phyloP scores from a whole-genome alignment of 495 filamentous ascomycete genomes.

The Hypoxylon fragiforme region DNA sequence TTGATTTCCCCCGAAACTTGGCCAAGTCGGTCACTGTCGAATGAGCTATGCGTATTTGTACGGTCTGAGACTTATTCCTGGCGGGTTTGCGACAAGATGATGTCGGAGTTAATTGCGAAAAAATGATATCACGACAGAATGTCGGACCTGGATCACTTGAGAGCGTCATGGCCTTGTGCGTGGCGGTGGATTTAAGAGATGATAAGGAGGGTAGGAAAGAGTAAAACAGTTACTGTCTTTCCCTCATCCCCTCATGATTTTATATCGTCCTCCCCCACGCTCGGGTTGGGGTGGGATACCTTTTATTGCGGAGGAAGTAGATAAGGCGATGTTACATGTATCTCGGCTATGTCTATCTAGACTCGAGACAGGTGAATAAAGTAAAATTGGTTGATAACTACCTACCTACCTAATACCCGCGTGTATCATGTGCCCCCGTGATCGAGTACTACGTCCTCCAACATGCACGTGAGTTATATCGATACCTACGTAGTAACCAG shows the following conservation, averaged over 20 bases:
- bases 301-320: constrained; percentile 14
- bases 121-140: constrained; percentile 31
- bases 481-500: neutral
- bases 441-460: too few species aligned
- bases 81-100: constrained; percentile 23
- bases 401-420: too few species aligned
- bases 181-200: constrained; percentile 18
- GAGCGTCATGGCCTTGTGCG: constrained; percentile 27
- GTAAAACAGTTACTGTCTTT: constrained; percentile 5
- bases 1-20: constrained; percentile 96
- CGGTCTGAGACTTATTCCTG: constrained; percentile 11
- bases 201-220: constrained; percentile 5
- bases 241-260: constrained; percentile 10
- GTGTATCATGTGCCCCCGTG: too few species aligned
- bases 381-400: constrained; percentile 14
- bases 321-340: constrained; percentile 17
- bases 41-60: constrained; percentile 53
- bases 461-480: neutral
- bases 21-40: constrained; percentile 99
- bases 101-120: constrained; percentile 32
- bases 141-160: constrained; percentile 30
- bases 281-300: constrained; percentile 8
- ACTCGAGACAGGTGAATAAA: constrained; percentile 19
- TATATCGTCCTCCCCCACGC: constrained; percentile 18
- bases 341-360: constrained; percentile 15